Evolutionary conservation across 1,284 basidiomycete species (phyloP).

Genomic region (Ustilago nuda): DNA sequence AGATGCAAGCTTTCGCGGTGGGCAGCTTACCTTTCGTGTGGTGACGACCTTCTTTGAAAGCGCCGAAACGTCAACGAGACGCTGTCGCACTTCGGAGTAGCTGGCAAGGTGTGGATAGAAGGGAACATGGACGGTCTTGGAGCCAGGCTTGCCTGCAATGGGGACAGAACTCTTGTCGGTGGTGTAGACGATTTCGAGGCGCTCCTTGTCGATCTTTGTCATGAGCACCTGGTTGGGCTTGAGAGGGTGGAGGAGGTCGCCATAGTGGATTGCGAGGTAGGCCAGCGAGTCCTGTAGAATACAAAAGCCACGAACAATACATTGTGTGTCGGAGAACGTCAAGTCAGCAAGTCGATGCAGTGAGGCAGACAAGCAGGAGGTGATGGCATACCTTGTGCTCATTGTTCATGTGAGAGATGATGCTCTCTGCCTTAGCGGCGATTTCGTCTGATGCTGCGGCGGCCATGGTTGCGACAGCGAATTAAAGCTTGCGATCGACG

Average conservation of each 20-base stretch:
- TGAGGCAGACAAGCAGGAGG: not conserved
- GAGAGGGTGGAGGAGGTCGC: slow-evolving; percentile 36
- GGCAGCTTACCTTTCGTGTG: slow-evolving; percentile 31
- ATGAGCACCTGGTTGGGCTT: slow-evolving; percentile 45
- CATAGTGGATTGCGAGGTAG: slow-evolving; percentile 49
- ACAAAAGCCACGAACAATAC: no score
- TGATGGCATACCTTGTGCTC: slow-evolving; percentile 45
- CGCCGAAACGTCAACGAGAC: slow-evolving; percentile 39
- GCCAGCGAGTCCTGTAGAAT: slow-evolving; percentile 42
- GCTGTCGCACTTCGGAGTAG: slow-evolving; percentile 42
- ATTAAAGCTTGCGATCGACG: no score
- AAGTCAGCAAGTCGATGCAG: not conserved
- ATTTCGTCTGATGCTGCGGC: slow-evolving; percentile 34
- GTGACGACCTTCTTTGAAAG: slow-evolving; percentile 43
- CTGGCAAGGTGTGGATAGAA: slow-evolving; percentile 44
- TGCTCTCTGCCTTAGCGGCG: slow-evolving; percentile 44
- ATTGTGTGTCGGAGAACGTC: not conserved
- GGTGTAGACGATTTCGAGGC: slow-evolving; percentile 45
- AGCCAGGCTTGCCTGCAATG: slow-evolving; percentile 21
- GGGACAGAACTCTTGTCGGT: slow-evolving; percentile 22
- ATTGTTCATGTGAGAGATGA: slow-evolving; percentile 54
- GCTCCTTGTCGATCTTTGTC: slow-evolving; percentile 50
- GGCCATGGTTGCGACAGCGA: slow-evolving; percentile 7
- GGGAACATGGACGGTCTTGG: slow-evolving; percentile 28
- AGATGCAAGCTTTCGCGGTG: not conserved